Conservation (phyloP, 2,329 filamentous ascomycete genomes). For the Aspergillus ruber region DNA sequence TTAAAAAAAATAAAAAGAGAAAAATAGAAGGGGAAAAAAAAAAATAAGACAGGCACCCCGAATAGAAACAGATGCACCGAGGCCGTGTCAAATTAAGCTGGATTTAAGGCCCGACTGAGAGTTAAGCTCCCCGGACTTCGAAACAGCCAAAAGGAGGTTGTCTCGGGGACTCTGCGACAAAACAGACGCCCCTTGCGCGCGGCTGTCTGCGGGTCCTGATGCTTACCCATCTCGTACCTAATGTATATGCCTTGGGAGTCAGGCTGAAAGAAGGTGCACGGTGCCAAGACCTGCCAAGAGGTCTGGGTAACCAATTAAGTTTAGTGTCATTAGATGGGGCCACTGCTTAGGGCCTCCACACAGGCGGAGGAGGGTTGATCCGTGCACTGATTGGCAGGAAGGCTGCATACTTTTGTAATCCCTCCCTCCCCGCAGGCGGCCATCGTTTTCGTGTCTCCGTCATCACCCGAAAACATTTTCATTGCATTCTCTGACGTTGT, state of each 20-base stretch:
- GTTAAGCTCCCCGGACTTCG: conserved; percentile 21
- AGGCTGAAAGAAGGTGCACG: not conserved
- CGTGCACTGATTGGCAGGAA: not conserved
- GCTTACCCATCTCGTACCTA: not conserved
- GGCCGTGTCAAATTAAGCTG: conserved; percentile 8
- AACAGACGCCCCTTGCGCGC: conserved; percentile 36
- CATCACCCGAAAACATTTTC: conserved; percentile 13
- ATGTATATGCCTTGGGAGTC: not conserved
- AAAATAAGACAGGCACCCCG: not conserved
- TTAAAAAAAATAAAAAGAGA: conserved; percentile 8
- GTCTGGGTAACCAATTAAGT: not conserved
- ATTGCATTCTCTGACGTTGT: conserved; percentile 9
- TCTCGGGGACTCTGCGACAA: conserved; percentile 7
- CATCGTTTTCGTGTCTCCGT: conserved; percentile 5
- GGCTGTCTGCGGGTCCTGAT: conserved; percentile 16
- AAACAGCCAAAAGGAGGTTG: conserved; percentile 27
- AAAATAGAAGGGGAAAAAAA: conserved; percentile 6
- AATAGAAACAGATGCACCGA: conserved; percentile 1
- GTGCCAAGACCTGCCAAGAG: not conserved
- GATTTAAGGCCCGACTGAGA: conserved; percentile 2
- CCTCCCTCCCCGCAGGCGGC: conserved; percentile 7
- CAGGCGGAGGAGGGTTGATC: not conserved
- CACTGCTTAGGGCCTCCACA: not conserved
- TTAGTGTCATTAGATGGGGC: not conserved
- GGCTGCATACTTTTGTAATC: not conserved